Evolutionary conservation across 83 land plant genomes (phyloP), one percentile per base, ranked within the genome.

Genomic region (Isoetes engelmannii): DNA sequence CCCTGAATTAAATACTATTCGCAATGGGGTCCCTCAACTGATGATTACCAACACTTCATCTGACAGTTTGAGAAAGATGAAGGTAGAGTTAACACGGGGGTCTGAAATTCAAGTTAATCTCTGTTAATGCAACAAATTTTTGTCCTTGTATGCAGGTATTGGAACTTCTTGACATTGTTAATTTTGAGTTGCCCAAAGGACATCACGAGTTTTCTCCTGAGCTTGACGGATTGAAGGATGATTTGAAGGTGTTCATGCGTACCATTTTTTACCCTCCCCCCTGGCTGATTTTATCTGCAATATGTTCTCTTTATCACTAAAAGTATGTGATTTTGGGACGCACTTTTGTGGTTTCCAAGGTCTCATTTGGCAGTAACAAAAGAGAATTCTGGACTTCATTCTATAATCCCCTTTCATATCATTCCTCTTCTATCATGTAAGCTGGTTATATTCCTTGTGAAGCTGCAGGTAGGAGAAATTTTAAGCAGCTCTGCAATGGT

Each of bases 111-210:
- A 53, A 53, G 1, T 53, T 53, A 15, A 53, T 15, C 2, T 53
- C 4, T 64, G 46, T 62, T 5, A 18, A 65, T 4, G 9, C 9
- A 7, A 44, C 7, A 18, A 9, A 45, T 56, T 46, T n/a, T 18
- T 57, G 56, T 74, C 28, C 17, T 60, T 60, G 28, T 3, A 41
- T 61, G 12, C 67, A 94, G 99, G 93, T 81, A 0, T 66, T 90
- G 70, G 91, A 86, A 69, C 82, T 94, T 73, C 97, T 94, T 71
- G 91, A 94, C 56, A 80, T 90, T 46, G 67, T 94, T 20, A 90
- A 88, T 60, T 94, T 90, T 69, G 80, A 69, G 61, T 70, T 83
- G 47, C 89, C 99, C 49, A 89, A 91, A 69, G 72, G 77, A 54
- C 66, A 70, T 47, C 57, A 71, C 62, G 88, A 85, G 41, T 81